phyloP scores from a whole-genome alignment of 139 green algal genomes.

The Micractinium conductrix region DNA sequence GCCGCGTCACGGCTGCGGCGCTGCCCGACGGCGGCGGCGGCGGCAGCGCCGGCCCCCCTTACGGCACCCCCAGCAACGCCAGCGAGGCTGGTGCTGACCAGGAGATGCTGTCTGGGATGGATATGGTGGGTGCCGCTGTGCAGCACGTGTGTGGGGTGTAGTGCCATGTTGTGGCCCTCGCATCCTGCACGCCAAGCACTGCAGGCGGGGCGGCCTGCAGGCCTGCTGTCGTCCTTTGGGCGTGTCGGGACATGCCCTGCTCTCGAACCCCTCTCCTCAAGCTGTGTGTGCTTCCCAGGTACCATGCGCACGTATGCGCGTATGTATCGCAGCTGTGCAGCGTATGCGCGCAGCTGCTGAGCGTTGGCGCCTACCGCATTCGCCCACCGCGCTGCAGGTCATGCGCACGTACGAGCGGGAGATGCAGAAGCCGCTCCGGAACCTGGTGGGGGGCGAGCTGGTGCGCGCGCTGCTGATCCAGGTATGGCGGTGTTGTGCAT shows the following conservation, averaged over 20 bases:
- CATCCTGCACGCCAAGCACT: too few relatives aligned
- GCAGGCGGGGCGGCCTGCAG: too few relatives aligned
- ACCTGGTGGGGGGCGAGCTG: constrained; percentile 82
- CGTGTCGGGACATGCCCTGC: too few relatives aligned
- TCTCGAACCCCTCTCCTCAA: too few relatives aligned
- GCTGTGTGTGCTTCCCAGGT: too few relatives aligned
- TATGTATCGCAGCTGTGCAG: too few relatives aligned
- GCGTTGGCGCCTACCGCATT: too few relatives aligned
- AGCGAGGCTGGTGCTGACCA: constrained; percentile 14
- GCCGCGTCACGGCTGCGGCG: constrained; percentile 18
- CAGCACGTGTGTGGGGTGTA: neutral
- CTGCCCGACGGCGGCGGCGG: neutral
- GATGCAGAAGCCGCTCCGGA: constrained; percentile 73
- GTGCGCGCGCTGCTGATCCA: constrained; percentile 88
- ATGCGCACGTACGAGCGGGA: constrained; percentile 86
- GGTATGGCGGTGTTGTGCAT: constrained; percentile 77
- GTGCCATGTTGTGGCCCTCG: neutral
- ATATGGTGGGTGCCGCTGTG: constrained; percentile 53
- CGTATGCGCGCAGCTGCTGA: too few relatives aligned
- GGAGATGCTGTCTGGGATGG: constrained; percentile 68
- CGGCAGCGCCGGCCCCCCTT: neutral
- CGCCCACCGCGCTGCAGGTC: constrained; percentile 55
- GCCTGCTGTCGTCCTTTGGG: too few relatives aligned
- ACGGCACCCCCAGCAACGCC: too few relatives aligned
- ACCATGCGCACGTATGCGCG: too few relatives aligned